Evolutionary conservation across 371 early-diverging fungal species (phyloP), one percentile per base, ranked within the genome.

Genomic region (Haplosporangium sp.): DNA sequence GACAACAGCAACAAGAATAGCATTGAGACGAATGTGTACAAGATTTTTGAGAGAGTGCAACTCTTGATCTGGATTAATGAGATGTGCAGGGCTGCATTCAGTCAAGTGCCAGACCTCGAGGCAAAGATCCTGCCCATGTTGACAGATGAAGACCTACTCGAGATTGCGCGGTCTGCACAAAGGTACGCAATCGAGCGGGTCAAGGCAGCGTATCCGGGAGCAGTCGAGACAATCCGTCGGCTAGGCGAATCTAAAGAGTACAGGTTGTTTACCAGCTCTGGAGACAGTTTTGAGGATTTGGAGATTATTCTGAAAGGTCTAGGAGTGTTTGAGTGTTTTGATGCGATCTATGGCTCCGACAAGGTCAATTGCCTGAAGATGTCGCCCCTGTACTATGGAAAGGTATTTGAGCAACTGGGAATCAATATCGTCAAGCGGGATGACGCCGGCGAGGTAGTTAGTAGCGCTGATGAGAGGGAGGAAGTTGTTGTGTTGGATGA

Each of bases 401-500:
- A 59, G 47, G 45, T 76, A 14, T 76, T 76, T 59, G 59, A 36
- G 10, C 53, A 38, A 12, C 64, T 59, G 0, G 67, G 67, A 0
- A 45, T 70, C 0, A 47, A 52, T 38, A 48, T 60, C 16, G 43
- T 62, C 3, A 12, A 29, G 12, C 60, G 62, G n/a, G 62, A 62
- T 21, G 46, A 18, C 6, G 37, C 23, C 6, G 21, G 9, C 2
- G 23, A 43, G 14, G 55, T 20, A 16, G 20, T 18, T 10, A 42
- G 20, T 5, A 55, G 50, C 38, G 56, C 46, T 37, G 50, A 47
- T 45, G 61, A 55, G 5, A 12, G 21, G n/a, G 69, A 69, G 12
- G 75, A 74, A 38, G 62, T 74, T 2, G 60, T 76, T 9, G 69
- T 76, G 6, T 50, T 76, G 53, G 76, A 76, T 59, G 76, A 70